Conservation (phyloP, 225 moss, liverwort and hornwort species). For the Anthoceros angustus region DNA sequence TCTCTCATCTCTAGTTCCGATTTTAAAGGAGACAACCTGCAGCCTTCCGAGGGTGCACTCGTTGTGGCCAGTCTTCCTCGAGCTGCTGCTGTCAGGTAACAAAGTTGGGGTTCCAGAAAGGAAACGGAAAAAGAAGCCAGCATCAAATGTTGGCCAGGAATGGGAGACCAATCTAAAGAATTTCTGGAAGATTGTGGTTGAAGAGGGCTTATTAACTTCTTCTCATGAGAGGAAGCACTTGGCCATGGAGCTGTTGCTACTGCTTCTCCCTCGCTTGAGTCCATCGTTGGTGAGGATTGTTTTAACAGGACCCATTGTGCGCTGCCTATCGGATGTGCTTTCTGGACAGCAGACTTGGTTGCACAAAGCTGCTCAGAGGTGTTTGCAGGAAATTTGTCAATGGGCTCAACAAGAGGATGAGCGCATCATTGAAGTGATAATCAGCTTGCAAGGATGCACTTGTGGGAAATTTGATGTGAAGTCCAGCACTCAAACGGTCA, state of each 20-base stretch:
- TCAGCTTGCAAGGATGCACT: constrained; percentile 47
- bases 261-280: constrained; percentile 52
- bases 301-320: constrained; percentile 47
- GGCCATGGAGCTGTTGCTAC: constrained; percentile 75
- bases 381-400: constrained; percentile 44
- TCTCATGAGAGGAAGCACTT: constrained; percentile 90
- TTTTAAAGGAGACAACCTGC: constrained; percentile 75
- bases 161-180: constrained; percentile 31
- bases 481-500: constrained; percentile 47
- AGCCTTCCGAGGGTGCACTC: constrained; percentile 87
- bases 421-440: constrained; percentile 41
- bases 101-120: constrained; percentile 6
- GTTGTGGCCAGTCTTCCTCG: constrained; percentile 54
- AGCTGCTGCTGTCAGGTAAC: constrained; percentile 30
- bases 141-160: constrained; percentile 22
- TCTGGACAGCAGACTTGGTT: constrained; percentile 54
- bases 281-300: constrained; percentile 37
- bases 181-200: constrained; percentile 61
- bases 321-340: constrained; percentile 52
- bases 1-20: constrained; percentile 45
- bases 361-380: constrained; percentile 54
- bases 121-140: constrained; percentile 27
- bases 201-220: constrained; percentile 55
- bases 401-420: constrained; percentile 61
- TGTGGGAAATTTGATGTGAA: constrained; percentile 65